phyloP scores from a whole-genome alignment of 371 early-diverging fungal species.

The Paramicrosporidium saccamoebae region DNA sequence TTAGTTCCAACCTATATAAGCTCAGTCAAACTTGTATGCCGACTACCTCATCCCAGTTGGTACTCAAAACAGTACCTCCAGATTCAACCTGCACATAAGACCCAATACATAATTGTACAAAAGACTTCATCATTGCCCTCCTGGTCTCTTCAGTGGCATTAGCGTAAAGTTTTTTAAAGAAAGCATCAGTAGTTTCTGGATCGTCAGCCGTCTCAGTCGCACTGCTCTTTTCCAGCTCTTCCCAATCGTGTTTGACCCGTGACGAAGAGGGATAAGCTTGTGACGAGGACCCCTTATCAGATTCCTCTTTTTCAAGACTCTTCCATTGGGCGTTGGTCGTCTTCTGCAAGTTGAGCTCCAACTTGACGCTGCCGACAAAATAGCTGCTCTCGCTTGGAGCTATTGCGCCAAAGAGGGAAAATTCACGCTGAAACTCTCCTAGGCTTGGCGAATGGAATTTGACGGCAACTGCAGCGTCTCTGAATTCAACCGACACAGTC shows the following conservation, averaged over 20 bases:
- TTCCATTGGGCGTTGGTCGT: too few relatives aligned
- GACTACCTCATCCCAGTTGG: slow-evolving; percentile 87
- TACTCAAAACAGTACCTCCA: slow-evolving; percentile 73
- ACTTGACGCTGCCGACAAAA: slow-evolving; percentile 49
- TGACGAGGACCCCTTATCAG: slow-evolving; percentile 2
- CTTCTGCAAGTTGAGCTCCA: slow-evolving; percentile 72
- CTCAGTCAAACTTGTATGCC: too few relatives aligned
- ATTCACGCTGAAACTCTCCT: slow-evolving; percentile 34
- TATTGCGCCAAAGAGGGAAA: slow-evolving; percentile 38
- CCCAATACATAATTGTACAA: too few relatives aligned
- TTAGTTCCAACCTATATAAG: too few relatives aligned
- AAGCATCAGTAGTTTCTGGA: slow-evolving; percentile 1
- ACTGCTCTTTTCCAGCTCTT: slow-evolving; percentile 4
- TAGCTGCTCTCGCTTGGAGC: slow-evolving; percentile 23
- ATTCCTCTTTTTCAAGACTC: slow-evolving; percentile 1
- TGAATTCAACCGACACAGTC: slow-evolving; percentile 22
- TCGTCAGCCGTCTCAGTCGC: slow-evolving; percentile 2
- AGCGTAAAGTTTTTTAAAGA: slow-evolving; percentile 67
- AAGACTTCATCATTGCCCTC: slow-evolving; percentile 93
- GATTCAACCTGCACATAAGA: too few relatives aligned
- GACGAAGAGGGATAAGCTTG: slow-evolving; percentile 2
- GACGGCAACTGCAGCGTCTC: slow-evolving; percentile 23
- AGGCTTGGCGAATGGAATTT: slow-evolving; percentile 34
- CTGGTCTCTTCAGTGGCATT: slow-evolving; percentile 66
- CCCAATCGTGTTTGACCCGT: slow-evolving; percentile 9